phyloP scores from a whole-genome alignment of 139 green algal genomes.

The Volvox reticuliferus region DNA sequence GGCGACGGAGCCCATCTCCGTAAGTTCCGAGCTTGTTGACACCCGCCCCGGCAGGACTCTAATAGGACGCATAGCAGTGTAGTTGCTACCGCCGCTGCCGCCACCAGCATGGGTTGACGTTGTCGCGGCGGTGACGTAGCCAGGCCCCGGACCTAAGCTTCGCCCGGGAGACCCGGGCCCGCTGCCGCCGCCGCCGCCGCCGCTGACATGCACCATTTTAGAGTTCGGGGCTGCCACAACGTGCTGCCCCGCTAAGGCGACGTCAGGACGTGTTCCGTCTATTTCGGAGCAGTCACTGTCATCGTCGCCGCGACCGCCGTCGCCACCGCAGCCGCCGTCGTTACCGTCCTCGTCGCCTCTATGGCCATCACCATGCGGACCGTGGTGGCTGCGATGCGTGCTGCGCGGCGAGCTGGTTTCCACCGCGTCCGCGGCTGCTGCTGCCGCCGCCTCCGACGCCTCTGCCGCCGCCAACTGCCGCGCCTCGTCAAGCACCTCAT shows the following conservation, averaged over 20 bases:
- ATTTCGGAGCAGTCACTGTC: neutral
- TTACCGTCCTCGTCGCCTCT: neutral
- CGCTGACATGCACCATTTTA: too few species aligned
- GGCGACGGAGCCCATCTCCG: slow-evolving; percentile 19
- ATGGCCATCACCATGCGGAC: neutral
- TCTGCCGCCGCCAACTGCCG: neutral
- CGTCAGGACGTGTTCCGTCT: neutral
- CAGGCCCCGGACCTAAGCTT: neutral
- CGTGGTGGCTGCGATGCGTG: too few species aligned
- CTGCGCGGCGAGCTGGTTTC: neutral
- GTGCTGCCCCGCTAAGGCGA: too few species aligned
- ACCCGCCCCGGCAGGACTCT: neutral
- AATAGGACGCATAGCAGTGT: too few species aligned
- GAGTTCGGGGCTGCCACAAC: too few species aligned
- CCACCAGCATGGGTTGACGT: neutral
- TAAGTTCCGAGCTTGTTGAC: slow-evolving; percentile 9
- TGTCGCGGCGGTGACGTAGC: neutral
- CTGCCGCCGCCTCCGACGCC: neutral
- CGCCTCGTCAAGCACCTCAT: neutral
- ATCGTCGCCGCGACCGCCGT: neutral
- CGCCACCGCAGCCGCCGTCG: neutral
- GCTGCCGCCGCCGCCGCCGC: too few species aligned
- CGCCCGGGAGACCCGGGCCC: neutral
- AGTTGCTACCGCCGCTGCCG: too few species aligned
- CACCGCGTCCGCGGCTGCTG: neutral